Conservation (phyloP, 1,139 yeast species). For the Pichia sp. region DNA sequence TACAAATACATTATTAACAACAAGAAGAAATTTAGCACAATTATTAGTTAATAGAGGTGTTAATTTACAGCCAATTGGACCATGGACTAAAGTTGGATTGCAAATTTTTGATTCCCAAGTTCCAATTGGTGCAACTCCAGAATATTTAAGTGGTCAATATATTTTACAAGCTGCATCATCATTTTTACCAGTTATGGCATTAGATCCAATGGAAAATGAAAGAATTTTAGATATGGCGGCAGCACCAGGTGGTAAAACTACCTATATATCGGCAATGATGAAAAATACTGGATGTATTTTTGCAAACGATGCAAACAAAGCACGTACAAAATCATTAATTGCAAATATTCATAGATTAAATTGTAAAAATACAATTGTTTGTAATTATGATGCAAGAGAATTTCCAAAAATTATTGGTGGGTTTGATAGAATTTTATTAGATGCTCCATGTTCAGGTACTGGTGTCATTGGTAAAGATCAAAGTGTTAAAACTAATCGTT, state of each 20-base stretch:
- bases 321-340: constrained; percentile 90
- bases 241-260: constrained; percentile 99
- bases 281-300: constrained; percentile 96
- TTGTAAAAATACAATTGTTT: constrained; percentile 91
- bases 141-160: constrained; percentile 95
- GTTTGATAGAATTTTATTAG: constrained; percentile 87
- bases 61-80: constrained; percentile 91
- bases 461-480: constrained; percentile 99
- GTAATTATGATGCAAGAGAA: constrained; percentile 97
- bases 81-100: constrained; percentile 97
- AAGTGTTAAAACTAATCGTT: constrained; percentile 86
- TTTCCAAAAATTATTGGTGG: constrained; percentile 98
- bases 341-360: constrained; percentile 98
- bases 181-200: constrained; percentile 94
- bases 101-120: constrained; percentile 97
- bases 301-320: constrained; percentile 95
- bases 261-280: constrained; percentile 93
- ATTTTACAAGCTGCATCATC: constrained; percentile 98
- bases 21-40: constrained; percentile 95
- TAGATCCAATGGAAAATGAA: constrained; percentile 93
- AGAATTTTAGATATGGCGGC: constrained; percentile 98
- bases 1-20: constrained; percentile 88
- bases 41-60: constrained; percentile 94
- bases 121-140: constrained; percentile 99
- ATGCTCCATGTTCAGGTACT: constrained; percentile 99